Conservation (phyloP, 441 rosid genomes). For the Croton laevigatus region DNA sequence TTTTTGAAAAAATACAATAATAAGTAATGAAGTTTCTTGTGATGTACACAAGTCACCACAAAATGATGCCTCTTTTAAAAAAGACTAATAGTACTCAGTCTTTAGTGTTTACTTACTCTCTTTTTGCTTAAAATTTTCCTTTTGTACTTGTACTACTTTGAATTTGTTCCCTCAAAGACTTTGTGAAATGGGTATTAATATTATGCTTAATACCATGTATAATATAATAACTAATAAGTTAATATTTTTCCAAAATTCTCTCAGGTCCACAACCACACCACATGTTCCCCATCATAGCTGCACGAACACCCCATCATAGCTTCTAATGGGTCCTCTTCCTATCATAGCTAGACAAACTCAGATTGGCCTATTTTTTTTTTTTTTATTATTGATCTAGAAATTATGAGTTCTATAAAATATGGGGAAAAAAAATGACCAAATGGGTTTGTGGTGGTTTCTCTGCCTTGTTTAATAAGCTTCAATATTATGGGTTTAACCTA, state of each 20-base stretch:
- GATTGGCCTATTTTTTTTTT: background rate
- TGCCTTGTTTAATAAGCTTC: background rate
- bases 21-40: constrained; percentile 15
- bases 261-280: constrained; percentile 16
- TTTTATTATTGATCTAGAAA: background rate
- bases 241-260: background rate
- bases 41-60: background rate
- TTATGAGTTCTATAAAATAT: background rate
- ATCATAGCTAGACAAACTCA: background rate
- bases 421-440: too few species aligned
- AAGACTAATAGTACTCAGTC: background rate
- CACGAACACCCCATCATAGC: constrained; percentile 11
- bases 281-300: constrained; percentile 23
- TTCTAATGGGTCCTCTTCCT: constrained; percentile 8
- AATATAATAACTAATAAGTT: background rate
- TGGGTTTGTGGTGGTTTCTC: too few species aligned
- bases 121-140: constrained; percentile 6
- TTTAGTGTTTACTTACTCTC: too few species aligned
- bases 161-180: constrained; percentile 13
- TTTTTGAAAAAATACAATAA: constrained; percentile 3
- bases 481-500: background rate
- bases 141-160: constrained; percentile 20
- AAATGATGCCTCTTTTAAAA: constrained; percentile 16
- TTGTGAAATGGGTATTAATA: background rate
- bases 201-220: background rate